phyloP scores from a whole-genome alignment of 163 green algal genomes.

The Chlorella variabilis region DNA sequence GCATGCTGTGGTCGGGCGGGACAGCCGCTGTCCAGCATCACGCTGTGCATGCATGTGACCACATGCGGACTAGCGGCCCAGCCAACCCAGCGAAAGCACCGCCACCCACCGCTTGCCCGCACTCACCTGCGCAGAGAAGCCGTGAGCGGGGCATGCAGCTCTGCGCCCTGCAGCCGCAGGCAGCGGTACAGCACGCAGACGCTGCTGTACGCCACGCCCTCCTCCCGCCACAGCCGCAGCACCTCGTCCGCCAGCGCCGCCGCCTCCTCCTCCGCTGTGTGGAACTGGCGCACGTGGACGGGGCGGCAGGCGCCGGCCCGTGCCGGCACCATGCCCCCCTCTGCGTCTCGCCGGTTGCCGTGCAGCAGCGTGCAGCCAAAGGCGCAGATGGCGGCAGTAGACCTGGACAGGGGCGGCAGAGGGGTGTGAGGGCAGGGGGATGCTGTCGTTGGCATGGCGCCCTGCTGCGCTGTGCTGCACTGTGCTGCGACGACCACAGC shows the following conservation, averaged over 20 bases:
- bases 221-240: constrained; percentile 13
- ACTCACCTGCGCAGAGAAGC: constrained; percentile 4
- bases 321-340: constrained; percentile 13
- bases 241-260: background rate
- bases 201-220: background rate
- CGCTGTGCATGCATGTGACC: no score
- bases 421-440: no score
- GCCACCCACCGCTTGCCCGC: no score
- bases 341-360: background rate
- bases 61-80: no score
- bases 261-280: background rate
- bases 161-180: constrained; percentile 5
- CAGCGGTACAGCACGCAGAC: background rate
- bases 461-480: no score
- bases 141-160: constrained; percentile 9
- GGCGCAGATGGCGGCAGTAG: constrained; percentile 36
- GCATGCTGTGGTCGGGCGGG: no score
- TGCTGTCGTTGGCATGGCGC: no score
- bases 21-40: no score
- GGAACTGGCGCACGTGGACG: constrained; percentile 12
- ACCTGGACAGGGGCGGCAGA: background rate
- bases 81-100: no score
- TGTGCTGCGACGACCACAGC: background rate
- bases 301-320: background rate
- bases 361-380: constrained; percentile 43